These are phyloP conservation scores for Syzygium grande DNA, from an alignment of 345 rosid genomes.

Conservation along the genomic window DNA sequence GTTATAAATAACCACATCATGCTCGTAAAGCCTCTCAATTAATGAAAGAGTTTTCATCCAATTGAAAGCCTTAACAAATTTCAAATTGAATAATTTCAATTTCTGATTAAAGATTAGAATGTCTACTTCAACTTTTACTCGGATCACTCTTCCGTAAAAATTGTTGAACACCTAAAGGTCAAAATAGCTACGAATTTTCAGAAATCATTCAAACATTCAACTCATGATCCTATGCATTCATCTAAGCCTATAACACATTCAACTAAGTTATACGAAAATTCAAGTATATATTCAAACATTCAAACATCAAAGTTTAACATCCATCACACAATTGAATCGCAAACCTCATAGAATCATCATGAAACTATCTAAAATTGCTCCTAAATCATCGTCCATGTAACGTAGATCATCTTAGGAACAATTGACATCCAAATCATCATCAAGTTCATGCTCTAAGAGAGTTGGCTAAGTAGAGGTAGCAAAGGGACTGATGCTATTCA, in stretches of 20 bases:
- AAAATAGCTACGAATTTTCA: neutral
- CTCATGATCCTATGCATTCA: neutral
- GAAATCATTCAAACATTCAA: neutral
- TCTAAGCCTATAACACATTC: neutral
- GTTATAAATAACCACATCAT: too few relatives aligned
- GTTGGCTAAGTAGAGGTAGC: neutral
- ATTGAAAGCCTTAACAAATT: neutral
- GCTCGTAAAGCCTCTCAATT: too few relatives aligned
- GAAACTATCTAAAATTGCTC: neutral
- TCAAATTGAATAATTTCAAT: neutral
- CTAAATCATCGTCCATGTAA: neutral
- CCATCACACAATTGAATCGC: too few relatives aligned
- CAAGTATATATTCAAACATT: neutral
- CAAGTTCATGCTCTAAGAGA: neutral
- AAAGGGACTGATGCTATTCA: too few relatives aligned
- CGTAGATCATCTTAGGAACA: neutral
- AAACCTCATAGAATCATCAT: too few relatives aligned
- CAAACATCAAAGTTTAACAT: neutral
- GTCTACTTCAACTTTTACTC: neutral
- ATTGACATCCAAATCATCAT: neutral
- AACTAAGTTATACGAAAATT: neutral
- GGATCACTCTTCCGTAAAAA: neutral
- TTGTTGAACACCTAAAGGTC: neutral
- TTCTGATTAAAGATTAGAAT: neutral
- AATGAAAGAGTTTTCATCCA: neutral